Base-by-base conservation (phyloP, 2,329 filamentous ascomycete species). In the Pseudogymnoascus pannorum region DNA sequence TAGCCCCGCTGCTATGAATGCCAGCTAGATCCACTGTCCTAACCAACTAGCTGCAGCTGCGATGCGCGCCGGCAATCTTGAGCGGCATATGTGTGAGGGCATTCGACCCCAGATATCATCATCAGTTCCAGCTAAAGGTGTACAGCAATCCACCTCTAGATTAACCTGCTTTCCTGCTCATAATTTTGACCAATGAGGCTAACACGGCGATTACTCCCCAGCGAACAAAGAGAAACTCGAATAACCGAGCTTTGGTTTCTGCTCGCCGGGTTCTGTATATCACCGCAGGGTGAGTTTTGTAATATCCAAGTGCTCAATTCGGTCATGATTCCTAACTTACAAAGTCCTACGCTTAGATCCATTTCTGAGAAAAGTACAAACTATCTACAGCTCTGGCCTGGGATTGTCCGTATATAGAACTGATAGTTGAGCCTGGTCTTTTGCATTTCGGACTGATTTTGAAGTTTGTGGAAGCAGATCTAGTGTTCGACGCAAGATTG, bases 401-500 rank as follows among this genome's bases (percentile, higher is more conserved):
- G 36, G n/a, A 8, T 18, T 38, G 6, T 38, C 36, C 36, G 3
- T 38, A 38, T 18, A 16, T 38, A 38, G 26, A 57, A 57, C n/a
- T 33, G 59, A 57, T 48, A 26, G n/a, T 16, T 14, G 44, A 18
- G 38, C 40, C 16, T 42, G 36, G 16, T 22, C 54, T 12, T 26
- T 29, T 22, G 54, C 60, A 26, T 51, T 20, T 59, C 64, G 64
- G 3, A 72, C 70, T 9, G 70, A 71, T 57, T 70, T 71, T 12
- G 71, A 72, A 8, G 64, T 68, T 61, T 70, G 70, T 5, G 71
- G 71, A 12, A 72, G 66, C 26, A 69, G 60, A 42, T 66, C 66
- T 16, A 73, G 63, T 2, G 66, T 66, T 24, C 66, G 65, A 18
- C 69, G 60, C 44, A 72, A 61, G 29, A 68, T 67, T 2, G 64